Evolutionary conservation across 1,284 basidiomycete genomes (phyloP), one percentile per base, ranked within the genome.

Genomic region (Mycosarcoma maydis): DNA sequence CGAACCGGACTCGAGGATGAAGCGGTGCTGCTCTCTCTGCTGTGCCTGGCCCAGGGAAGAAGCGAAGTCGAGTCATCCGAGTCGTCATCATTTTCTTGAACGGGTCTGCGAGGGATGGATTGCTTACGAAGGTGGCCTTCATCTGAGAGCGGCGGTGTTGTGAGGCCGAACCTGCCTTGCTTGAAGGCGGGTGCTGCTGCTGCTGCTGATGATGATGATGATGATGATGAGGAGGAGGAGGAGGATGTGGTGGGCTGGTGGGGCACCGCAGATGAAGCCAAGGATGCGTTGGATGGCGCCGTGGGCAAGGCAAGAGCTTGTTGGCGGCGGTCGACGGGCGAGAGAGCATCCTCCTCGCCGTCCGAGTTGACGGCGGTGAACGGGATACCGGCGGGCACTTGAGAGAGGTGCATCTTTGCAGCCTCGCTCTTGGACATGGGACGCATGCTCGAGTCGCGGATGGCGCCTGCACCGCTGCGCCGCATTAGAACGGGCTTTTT

Each of bases 401-500:
- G 60, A 17, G 62, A 62, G 52, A 58, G 54, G 47, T 69, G 56
- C 71, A 70, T 50, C 61, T 52, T 75, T 56, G 79, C 56, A 33
- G 69, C 45, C 39, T 67, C 66, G 66, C 72, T 49, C 43, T 72
- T 64, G 57, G 64, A 51, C 77, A 80, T 71, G 69, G 75, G 76
- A 33, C 64, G 67, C 55, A 66, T 68, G 44, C 59, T 72, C 24
- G 75, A 72, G 23, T 77, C 73, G 16, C 67, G 71, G 17, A 76
- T 68, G 42, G 40, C 53, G 20, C 71, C 75, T 5, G 61, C 71
- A n/a, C 58, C 73, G 55, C 76, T 78, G 17, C 76, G 61, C n/a
- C 76, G 61, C 75, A 78, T 77, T 39, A 78, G 42, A 66, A 93
- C 85, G 0, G 90, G 90, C 61, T 88, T 89, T 84, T 93, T 93